Base-by-base conservation (phyloP, 495 filamentous ascomycete genomes). In the Penicillium angulare region DNA sequence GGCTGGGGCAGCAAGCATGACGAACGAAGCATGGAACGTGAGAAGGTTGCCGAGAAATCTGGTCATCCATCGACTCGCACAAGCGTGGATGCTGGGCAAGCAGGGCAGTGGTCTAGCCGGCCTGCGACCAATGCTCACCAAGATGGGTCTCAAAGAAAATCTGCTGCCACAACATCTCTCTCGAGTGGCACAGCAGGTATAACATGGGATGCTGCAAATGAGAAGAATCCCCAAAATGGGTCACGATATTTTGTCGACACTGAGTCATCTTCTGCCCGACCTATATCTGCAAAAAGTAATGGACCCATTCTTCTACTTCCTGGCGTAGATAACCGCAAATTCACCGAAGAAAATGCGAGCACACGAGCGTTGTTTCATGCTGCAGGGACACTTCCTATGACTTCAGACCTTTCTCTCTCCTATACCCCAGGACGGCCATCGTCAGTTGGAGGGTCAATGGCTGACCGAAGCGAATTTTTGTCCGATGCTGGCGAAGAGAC, bases 1-100 rank as follows among this genome's bases (percentile, higher is more conserved):
- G 69, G 82, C 9, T 90, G 90, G 86, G 92, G 88, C 9, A 89
- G 86, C 53, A 93, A 85, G 60, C 91, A 96, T 54, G 92, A 96
- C 62, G 79, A 91, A 69, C 79, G 76, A 35, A 86, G 85, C 9
- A 74, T 93, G 8, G 60, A 73, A 21, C 66, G 69, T 35, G 81
- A 84, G 53, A 51, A 69, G 21, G 66, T 69, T 33, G 64, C 56
- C 5, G 59, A 60, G 4, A 43, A 59, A 35, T 53, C 50, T 1
- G 60, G 60, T 23, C 56, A 42, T 8, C 64, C 43, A 9, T 59
- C 66, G 4, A 63, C 61, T 8, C 60, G 66, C 13, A 52, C 51
- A 0, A 71, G 67, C 38, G 64, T 71, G 7, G 71, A 71, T 26
- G 60, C 63, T 41, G 66, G 71, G 6, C 66, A 59, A 43, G 69